Conservation (phyloP, 495 filamentous ascomycete species). For the Xylaria scruposa region DNA sequence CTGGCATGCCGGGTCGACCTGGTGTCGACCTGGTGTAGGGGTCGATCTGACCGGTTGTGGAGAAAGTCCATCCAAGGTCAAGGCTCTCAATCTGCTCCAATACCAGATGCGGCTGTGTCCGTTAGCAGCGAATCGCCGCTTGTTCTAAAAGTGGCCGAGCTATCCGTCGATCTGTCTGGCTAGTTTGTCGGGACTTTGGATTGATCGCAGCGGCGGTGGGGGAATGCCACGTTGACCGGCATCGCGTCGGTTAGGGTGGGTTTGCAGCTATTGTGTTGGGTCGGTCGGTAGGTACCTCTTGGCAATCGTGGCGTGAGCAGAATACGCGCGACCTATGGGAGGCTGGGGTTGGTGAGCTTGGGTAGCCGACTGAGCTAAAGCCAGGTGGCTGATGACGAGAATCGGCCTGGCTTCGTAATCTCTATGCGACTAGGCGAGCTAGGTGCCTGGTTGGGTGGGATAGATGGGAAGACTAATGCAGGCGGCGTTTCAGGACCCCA, state of each 20-base stretch:
- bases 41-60: conserved; percentile 19
- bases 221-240: conserved; percentile 19
- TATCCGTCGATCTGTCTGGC: conserved; percentile 9
- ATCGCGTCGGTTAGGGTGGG: conserved; percentile 13
- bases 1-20: background rate
- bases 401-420: background rate
- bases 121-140: background rate
- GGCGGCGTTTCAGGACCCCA: background rate
- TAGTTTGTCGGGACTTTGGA: conserved; percentile 8
- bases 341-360: background rate
- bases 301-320: conserved; percentile 18
- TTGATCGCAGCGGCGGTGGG: conserved; percentile 3
- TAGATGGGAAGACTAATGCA: background rate
- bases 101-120: conserved; percentile 14
- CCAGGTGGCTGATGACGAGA: background rate
- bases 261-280: background rate
- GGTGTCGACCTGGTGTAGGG: background rate
- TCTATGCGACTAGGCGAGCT: background rate
- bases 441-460: background rate
- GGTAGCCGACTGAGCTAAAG: background rate
- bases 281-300: conserved; percentile 15
- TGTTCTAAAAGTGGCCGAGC: conserved; percentile 11
- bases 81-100: background rate
- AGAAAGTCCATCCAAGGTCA: conserved; percentile 18
- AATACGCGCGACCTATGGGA: conserved; percentile 1